Base-by-base conservation (phyloP, 1,284 basidiomycete species). In the Polyporus tsugae region DNA sequence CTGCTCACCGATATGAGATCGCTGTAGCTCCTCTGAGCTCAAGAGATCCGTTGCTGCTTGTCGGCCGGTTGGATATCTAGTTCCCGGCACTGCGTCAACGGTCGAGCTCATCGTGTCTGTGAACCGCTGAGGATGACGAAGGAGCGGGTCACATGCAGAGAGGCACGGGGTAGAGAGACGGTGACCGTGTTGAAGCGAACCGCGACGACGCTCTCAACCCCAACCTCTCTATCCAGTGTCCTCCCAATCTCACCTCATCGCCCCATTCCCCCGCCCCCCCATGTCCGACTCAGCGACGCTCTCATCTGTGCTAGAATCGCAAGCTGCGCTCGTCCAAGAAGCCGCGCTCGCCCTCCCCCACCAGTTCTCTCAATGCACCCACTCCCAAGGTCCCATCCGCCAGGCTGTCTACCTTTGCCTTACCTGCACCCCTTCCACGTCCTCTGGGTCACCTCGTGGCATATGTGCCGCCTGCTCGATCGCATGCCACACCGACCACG, bases 401-500 rank as follows among this genome's bases (percentile, higher is more conserved):
- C 93, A 95, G 79, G 87, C 91, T 0, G 87, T 94, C 19, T 92
- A 94, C 78, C 87, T 93, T 62, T 95, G 93, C 77, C 77, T 88
- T 6, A 90, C 91, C 0, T 95, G 93, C 78, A 83, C 85, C 38
- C 84, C 67, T 1, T 44, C 71, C 5, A 55, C 60, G 6, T 63
- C 71, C 2, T 46, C 65, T 19, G 49, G 35, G 10, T 42, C 38
- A 0, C 25, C 62, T 9, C 80, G 82, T 19, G 87, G 87, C 6
- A 82, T 94, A 65, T 94, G 93, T 74, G 86, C 90, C 17, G 90
- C 93, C n/a, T 95, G 93, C 79, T 92, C 91, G 22, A 86, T 94
- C 63, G 91, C 92, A 22, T 95, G 93, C 75, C 93, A 95, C 77
- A 91, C 90, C 19, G 84, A 93, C 77, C 91, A 93, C 79, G 91